Base-by-base conservation (phyloP, 345 rosid species). In the Erodium maritimum region DNA sequence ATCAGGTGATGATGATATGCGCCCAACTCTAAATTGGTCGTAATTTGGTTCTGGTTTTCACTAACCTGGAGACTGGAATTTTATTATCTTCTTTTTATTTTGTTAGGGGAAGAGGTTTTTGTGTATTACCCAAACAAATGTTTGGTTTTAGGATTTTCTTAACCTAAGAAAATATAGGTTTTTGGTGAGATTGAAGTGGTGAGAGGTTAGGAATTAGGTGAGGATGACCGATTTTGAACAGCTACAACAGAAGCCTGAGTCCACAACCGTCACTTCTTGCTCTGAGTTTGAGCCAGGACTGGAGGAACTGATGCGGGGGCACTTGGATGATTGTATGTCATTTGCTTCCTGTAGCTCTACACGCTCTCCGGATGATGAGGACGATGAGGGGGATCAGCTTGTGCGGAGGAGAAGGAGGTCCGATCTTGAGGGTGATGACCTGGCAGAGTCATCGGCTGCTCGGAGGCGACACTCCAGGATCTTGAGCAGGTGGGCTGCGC, bases 361-460 rank as follows among this genome's bases (percentile, higher is more conserved):
- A 1, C 84, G 78, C 9, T 77, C 77, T 12, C 79, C 67, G 0
- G 91, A 85, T 3, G 94, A 82, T 3, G 99, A 83, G 19, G 91
- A 85, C 0, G 90, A 83, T 0, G 99, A 85, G 1, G 82, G 87
- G 10, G 95, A 83, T 63, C 96, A 80, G 72, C 77, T 84, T 63
- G 84, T 90, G 61, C 77, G 95, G 58, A 81, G 91, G 63, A 87
- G 96, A 56, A 65, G 88, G 33, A 82, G 97, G 82, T 83, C 99
- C 18, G 90, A 85, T 56, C 88, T 83, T 3, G 95, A 85, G 65
- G 95, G 91, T 0, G 96, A 89, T 57, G 84, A 89, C 68, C 63
- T 89, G 63, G 99, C 95, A 0, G 99, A 94, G 86, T 83, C 99
- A 1, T 94, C 97, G 0, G 95, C 96, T 46, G 95, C 90, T 0